Conservation (phyloP, 2,329 filamentous ascomycete species). For the Botryotinia calthae region DNA sequence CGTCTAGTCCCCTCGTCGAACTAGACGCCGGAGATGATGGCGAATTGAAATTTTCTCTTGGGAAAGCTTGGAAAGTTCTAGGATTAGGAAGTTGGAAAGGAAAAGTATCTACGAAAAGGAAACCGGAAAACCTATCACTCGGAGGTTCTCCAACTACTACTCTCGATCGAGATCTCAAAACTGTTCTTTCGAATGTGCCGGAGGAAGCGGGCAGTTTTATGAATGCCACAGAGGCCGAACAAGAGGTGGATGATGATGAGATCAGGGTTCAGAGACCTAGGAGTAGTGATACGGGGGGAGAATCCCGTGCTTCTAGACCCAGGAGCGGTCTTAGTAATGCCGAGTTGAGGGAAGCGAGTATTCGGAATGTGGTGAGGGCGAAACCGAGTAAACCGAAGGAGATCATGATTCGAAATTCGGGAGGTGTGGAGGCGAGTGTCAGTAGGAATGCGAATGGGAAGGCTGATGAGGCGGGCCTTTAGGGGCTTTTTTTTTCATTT, state of each 20-base stretch:
- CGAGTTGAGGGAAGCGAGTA: constrained; percentile 19
- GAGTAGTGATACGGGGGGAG: neutral
- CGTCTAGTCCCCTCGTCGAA: constrained; percentile 15
- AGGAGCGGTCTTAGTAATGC: constrained; percentile 19
- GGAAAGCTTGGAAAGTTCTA: constrained; percentile 16
- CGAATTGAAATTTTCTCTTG: neutral
- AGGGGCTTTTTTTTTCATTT: neutral
- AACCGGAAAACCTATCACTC: neutral
- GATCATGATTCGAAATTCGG: constrained; percentile 2
- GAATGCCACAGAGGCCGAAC: neutral
- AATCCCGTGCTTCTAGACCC: constrained; percentile 8
- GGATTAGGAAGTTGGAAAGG: constrained; percentile 11
- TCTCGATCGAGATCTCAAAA: neutral
- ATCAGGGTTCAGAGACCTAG: neutral
- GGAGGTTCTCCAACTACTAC: neutral
- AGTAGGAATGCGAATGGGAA: neutral
- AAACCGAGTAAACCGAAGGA: constrained; percentile 9
- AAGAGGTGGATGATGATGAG: neutral
- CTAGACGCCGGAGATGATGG: constrained; percentile 18
- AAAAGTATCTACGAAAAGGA: neutral
- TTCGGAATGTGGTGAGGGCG: constrained; percentile 8
- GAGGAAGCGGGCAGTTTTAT: constrained; percentile 16
- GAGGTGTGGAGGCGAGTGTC: neutral
- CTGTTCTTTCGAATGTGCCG: constrained; percentile 4
- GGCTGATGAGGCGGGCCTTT: constrained; percentile 11